Evolutionary conservation across 1,284 basidiomycete genomes (phyloP), one percentile per base, ranked within the genome.

Genomic region (Apiotrichum gracile): DNA sequence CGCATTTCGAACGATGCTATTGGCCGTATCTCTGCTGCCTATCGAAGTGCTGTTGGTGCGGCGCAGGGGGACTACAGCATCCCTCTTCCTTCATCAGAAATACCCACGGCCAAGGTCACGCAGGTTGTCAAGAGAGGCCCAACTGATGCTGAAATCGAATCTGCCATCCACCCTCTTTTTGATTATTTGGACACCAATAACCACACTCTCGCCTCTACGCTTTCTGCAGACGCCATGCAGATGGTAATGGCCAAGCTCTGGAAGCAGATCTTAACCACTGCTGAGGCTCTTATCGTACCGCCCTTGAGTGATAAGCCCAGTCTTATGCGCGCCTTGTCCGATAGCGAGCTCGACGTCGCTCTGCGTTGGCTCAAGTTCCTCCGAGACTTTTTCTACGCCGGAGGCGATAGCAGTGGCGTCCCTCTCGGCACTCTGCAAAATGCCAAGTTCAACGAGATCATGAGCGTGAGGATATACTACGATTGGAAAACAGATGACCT

Each of bases 311-410:
- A 96, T 60, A 79, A 84, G n/a, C 80, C 86, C 10, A 91, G 91
- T 51, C 86, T 89, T 52, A 88, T 97, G 90, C 85, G 86, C 61
- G 86, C 91, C 14, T 72, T 98, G 64, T 85, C 81, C 33, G 93
- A 96, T 66, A 92, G 94, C 76, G 94, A 97, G 76, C 88, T 97
- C 26, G 94, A 97, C 68, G 87, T 98, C 52, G 94, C 93, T 12
- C 92, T 97, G 78, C 96, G 93, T 70, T 98, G 96, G 96, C 76
- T 97, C 47, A 91, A 91, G 87, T 96, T 96, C 78, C 70, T 98
- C 67, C 81, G 87, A 51, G 90, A 94, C 72, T 99, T 93, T 77
- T 97, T 97, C 78, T 86, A 96, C 69, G 92, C 91, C 12, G 87
- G 85, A 35, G 96, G 96, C 8, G 89, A 96, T 70, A 89, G 90